Base-by-base conservation (phyloP, 108 stramenopile species). In the Seminavis robusta region DNA sequence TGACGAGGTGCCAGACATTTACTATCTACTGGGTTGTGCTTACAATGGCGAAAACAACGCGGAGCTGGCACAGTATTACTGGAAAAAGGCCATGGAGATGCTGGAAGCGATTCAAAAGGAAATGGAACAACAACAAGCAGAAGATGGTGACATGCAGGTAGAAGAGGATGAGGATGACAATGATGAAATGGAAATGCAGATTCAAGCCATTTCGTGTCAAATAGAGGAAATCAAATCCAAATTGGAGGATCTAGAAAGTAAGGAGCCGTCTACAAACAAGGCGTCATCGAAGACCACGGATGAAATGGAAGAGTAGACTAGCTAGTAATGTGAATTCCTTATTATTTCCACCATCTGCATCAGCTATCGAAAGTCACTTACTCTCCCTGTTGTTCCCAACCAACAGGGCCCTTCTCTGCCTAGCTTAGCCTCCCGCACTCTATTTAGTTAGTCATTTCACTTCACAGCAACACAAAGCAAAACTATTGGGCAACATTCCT, bases 1-100 rank as follows among this genome's bases (percentile, higher is more conserved):
- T 55, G 92, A 94, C 53, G 88, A 90, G 52, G 87, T 94, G 2
- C 63, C 88, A n/a, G 92, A 94, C 58, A 77, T 84, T 51, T 94
- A 86, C 82, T 88, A 71, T 43, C 61, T 94, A 23, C 59, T 83
- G 4, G 92, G 92, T 11, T 90, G 88, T 61, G 92, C 92, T 0
- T 94, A 88, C 60, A 58, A 58, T 37, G 59, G 71, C 6, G 66
- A 64, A 34, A 40, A 60, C 19, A 56, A 80, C 47, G 37, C 34
- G 7, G 88, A 89, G 11, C 33, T 71, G 11, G 86, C 88, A 26
- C 34, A 47, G 15, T 69, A 83, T 52, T 88, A 90, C 51, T 74
- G 76, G 51, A 73, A 88, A 48, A 68, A 63, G 42, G 75, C 88
- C 0, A 55, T 82, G 54, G 61, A 74, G 31, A 94, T 94, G 92